Base-by-base conservation (phyloP, 2,329 filamentous ascomycete species). In the Aspergillus melleus region DNA sequence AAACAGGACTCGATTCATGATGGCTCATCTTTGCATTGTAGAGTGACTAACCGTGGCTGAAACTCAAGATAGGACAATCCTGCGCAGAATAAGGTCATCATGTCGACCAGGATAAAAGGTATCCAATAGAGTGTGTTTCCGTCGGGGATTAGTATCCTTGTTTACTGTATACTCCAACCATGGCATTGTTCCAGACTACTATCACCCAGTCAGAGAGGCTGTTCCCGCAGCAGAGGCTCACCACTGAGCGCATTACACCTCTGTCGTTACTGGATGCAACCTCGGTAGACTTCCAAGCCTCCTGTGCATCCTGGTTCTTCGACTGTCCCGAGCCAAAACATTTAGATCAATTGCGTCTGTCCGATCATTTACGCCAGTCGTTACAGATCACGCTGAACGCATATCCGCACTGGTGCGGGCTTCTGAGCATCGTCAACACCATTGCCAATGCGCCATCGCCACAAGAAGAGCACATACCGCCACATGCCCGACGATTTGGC, bases 261-360 rank as follows among this genome's bases (percentile, higher is more conserved):
- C 61, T 69, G 10, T 69, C 67, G 5, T 54, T 69, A 2, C 65
- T 79, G 14, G 80, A 83, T 67, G 77, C 77, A 2, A 77, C 76
- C 0, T 75, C 77, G 10, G 75, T 76, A 2, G 69, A 76, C 4
- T 83, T 80, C 60, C 56, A 73, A 1, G 62, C 73, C 4, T 77
- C 77, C 8, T 76, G 72, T 20, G 79, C 78, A 3, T 74, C 81
- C 19, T 83, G 80, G 80, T 73, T 81, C 8, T 82, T 72, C 58
- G 69, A 79, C 36, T 66, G 71, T 49, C 69, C 69, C 19, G 58
- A 24, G n/a, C 52, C 22, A 46, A 49, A n/a, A n/a, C 30, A 54
- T 20, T 44, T 14, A 9, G n/a, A 44, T 44, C 50, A 42, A 8
- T 62, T 61, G 42, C 26, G 63, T 36, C 29, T 65, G 5, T 36